Evolutionary conservation across 2,329 filamentous ascomycete species (phyloP).

Genomic region (Alternaria sp.): DNA sequence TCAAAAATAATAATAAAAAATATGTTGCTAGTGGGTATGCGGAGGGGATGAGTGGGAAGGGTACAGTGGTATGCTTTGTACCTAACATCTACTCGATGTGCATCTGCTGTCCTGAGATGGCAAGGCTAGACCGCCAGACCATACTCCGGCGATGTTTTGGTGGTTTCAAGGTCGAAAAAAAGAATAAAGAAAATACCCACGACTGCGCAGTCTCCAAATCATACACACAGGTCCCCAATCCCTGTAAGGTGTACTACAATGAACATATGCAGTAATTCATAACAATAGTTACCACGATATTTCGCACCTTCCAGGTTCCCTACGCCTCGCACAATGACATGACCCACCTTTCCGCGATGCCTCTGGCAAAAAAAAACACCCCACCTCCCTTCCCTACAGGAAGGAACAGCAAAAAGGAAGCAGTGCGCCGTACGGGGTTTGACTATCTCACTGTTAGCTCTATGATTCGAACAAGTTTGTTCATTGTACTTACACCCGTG

Average conservation of each 20-base stretch:
- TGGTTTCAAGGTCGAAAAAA: conserved; percentile 4
- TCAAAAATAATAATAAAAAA: background rate
- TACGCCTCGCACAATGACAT: background rate
- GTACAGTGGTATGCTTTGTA: background rate
- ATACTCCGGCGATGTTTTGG: background rate
- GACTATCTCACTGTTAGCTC: conserved; percentile 15
- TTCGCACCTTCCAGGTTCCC: background rate
- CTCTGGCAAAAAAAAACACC: conserved; percentile 6
- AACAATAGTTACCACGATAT: background rate
- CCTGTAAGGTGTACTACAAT: background rate
- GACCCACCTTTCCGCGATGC: background rate
- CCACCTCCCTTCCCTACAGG: background rate
- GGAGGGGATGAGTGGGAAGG: background rate
- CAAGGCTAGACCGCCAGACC: conserved; percentile 20
- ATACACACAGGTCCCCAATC: background rate
- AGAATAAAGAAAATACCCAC: conserved; percentile 12
- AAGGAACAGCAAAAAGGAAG: conserved; percentile 10
- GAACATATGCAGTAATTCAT: background rate
- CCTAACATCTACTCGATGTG: background rate
- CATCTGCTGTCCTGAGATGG: conserved; percentile 2
- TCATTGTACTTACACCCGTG: conserved; percentile 41
- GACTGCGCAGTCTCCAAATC: background rate
- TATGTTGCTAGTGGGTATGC: background rate
- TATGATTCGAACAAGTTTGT: conserved; percentile 4
- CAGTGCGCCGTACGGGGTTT: conserved; percentile 31